Conservation (phyloP, 2,329 filamentous ascomycete species). For the Monilinia vaccinii-corymbosi region DNA sequence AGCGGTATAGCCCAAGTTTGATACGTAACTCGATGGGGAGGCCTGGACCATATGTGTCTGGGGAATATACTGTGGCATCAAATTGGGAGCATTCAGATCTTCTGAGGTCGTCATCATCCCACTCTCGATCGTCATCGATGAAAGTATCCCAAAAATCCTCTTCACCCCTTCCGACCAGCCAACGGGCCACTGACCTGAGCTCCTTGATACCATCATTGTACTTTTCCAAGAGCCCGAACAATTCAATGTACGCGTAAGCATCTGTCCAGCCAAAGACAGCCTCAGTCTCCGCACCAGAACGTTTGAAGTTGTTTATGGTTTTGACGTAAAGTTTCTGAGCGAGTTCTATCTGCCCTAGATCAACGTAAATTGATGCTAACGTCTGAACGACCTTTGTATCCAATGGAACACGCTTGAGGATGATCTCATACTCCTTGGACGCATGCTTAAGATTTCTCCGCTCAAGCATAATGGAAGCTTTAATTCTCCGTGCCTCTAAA, state of each 20-base stretch:
- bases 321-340: conserved; percentile 30
- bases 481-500: conserved; percentile 48
- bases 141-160: conserved; percentile 72
- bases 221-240: conserved; percentile 57
- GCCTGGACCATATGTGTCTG: conserved; percentile 57
- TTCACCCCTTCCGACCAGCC: conserved; percentile 66
- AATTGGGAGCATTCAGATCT: conserved; percentile 55
- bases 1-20: conserved; percentile 75
- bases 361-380: conserved; percentile 30
- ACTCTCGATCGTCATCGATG: conserved; percentile 75
- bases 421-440: conserved; percentile 46
- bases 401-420: conserved; percentile 40
- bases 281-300: conserved; percentile 9
- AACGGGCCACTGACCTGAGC: conserved; percentile 66
- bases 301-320: conserved; percentile 26
- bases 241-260: conserved; percentile 74
- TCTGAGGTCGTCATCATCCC: conserved; percentile 66
- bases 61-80: conserved; percentile 41
- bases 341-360: conserved; percentile 25
- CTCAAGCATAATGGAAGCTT: conserved; percentile 49
- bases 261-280: conserved; percentile 57
- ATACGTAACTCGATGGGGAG: conserved; percentile 76
- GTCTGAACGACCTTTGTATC: conserved; percentile 34
- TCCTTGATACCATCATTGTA: conserved; percentile 58
- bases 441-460: conserved; percentile 45